Percentiles rank a stretch among this genome's conserved stretches.
These are phyloP conservation scores for Dorcoceras hygrometricum DNA, from an alignment of 257 asterid genomes.

Conservation along the genomic window DNA sequence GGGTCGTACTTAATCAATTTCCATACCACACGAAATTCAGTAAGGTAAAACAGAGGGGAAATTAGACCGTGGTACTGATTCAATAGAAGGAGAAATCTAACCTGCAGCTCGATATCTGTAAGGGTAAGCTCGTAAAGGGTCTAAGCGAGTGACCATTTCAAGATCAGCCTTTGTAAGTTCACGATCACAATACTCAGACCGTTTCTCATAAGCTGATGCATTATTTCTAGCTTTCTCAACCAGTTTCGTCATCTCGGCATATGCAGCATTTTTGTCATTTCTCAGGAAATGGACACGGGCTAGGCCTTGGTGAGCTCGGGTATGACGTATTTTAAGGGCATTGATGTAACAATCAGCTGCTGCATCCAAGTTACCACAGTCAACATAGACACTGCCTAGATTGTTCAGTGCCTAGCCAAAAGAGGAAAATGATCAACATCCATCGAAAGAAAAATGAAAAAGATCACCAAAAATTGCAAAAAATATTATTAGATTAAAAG, in stretches of 20 bases:
- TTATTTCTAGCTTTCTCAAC: slow-evolving; percentile 81
- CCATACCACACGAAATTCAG: background rate
- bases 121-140: slow-evolving; percentile 94
- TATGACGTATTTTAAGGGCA: slow-evolving; percentile 92
- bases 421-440: slow-evolving; percentile 4
- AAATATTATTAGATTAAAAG: background rate
- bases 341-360: slow-evolving; percentile 97
- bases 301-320: slow-evolving; percentile 98
- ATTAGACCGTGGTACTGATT: background rate
- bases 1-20: background rate
- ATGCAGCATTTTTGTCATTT: slow-evolving; percentile 82
- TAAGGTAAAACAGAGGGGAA: background rate
- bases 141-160: slow-evolving; percentile 83
- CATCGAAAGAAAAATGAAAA: background rate
- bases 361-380: slow-evolving; percentile 76
- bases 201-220: slow-evolving; percentile 93
- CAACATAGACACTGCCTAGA: slow-evolving; percentile 93
- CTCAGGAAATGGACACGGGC: slow-evolving; percentile 93
- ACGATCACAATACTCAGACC: slow-evolving; percentile 95
- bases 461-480: background rate
- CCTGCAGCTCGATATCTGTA: slow-evolving; percentile 99
- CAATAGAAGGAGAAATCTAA: slow-evolving; percentile 27
- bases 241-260: slow-evolving; percentile 90
- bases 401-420: slow-evolving; percentile 81
- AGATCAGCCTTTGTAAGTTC: slow-evolving; percentile 90